These are phyloP conservation scores for Prunus campanulata DNA, from an alignment of 306 rosid species.

Conservation along the genomic window DNA sequence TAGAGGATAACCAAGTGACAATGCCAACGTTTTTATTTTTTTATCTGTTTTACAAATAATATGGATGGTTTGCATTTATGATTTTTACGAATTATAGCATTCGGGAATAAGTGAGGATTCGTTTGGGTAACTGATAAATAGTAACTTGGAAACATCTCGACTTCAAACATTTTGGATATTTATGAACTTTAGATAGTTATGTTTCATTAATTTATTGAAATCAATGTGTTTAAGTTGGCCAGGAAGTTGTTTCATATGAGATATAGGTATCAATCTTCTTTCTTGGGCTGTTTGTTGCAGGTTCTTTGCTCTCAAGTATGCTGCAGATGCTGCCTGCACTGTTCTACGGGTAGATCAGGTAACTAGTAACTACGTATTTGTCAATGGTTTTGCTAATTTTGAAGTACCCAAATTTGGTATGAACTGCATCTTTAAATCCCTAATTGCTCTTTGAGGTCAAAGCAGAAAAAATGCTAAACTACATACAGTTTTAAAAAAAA, in stretches of 20 bases:
- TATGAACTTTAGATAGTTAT: not conserved
- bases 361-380: conserved; percentile 15
- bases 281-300: conserved; percentile 27
- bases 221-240: not conserved
- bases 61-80: not conserved
- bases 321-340: conserved; percentile 92
- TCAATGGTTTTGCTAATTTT: not conserved
- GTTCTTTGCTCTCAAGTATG: conserved; percentile 79
- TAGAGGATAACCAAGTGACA: not conserved
- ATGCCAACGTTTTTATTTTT: not conserved
- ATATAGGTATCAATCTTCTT: conserved; percentile 14
- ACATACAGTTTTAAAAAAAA: not conserved
- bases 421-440: not conserved
- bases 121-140: not conserved
- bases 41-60: not conserved
- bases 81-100: not conserved
- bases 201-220: not conserved
- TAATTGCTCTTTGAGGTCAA: not conserved
- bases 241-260: not conserved
- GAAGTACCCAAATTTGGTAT: not conserved
- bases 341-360: conserved; percentile 93
- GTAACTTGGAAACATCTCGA: not conserved
- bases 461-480: not conserved
- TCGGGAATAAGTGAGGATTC: not conserved
- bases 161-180: not conserved